These are phyloP conservation scores for Picochlorum sp. DNA, from an alignment of 139 green algal genomes.

Conservation along the genomic window DNA sequence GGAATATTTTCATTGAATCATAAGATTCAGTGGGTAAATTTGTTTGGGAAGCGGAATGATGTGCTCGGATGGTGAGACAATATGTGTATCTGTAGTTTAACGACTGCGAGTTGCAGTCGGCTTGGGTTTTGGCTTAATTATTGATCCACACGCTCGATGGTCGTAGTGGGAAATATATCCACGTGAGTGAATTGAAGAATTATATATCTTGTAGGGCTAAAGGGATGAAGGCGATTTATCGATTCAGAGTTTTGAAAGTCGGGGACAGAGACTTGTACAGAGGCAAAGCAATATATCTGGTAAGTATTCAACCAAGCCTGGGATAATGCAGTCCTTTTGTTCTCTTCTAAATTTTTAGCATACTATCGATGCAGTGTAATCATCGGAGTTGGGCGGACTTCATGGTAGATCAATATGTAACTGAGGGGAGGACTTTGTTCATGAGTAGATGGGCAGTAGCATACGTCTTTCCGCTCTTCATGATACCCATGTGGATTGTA, in stretches of 20 bases:
- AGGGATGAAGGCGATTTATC: conserved; percentile 25
- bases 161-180: no score
- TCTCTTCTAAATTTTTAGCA: neutral
- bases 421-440: conserved; percentile 58
- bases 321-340: neutral
- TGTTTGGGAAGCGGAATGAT: conserved; percentile 37
- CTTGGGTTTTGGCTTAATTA: no score
- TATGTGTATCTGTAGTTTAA: no score
- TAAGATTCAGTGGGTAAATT: conserved; percentile 35
- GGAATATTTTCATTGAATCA: conserved; percentile 20
- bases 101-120: no score
- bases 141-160: no score
- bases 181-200: no score
- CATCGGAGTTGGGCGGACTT: conserved; percentile 87
- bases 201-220: conserved; percentile 37
- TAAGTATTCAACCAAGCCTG: conserved; percentile 7
- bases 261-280: conserved; percentile 30
- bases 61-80: conserved; percentile 43
- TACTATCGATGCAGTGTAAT: conserved; percentile 55
- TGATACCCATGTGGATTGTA: conserved; percentile 43
- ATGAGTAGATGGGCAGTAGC: conserved; percentile 69
- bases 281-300: conserved; percentile 43
- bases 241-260: conserved; percentile 27
- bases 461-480: conserved; percentile 76
- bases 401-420: conserved; percentile 73